phyloP scores from a whole-genome alignment of 192 early-diverging fungal species.

The Rhizophagus sp. region DNA sequence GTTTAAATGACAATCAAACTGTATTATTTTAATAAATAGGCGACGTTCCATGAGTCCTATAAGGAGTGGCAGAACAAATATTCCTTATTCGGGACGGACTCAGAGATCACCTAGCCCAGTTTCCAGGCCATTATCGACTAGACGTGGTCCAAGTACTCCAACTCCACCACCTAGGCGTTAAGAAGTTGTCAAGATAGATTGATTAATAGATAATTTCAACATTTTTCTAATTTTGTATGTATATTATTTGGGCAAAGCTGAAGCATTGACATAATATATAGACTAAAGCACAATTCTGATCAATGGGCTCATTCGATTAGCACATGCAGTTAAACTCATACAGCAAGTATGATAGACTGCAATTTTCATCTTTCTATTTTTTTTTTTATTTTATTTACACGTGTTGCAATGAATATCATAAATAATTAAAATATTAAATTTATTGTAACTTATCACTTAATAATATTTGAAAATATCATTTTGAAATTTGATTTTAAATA shows the following conservation, averaged over 20 bases:
- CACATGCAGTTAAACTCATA: not conserved
- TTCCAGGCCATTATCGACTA: not conserved
- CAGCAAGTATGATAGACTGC: too few species aligned
- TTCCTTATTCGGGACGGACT: slow-evolving; percentile 16
- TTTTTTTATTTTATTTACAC: too few species aligned
- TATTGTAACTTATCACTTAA: too few species aligned
- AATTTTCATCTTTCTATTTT: too few species aligned
- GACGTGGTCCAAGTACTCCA: slow-evolving; percentile 25
- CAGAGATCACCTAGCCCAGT: slow-evolving; percentile 21
- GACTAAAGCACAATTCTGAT: not conserved
- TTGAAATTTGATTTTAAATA: too few species aligned
- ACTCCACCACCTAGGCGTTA: not conserved
- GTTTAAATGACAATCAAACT: too few species aligned
- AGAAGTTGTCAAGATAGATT: not conserved
- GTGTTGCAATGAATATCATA: too few species aligned
- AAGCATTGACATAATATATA: not conserved
- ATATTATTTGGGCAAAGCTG: not conserved
- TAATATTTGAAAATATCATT: too few species aligned
- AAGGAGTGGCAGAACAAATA: not conserved
- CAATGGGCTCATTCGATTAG: not conserved
- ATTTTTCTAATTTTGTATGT: not conserved
- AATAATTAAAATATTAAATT: too few species aligned
- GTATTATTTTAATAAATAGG: not conserved
- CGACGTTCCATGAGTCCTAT: slow-evolving; percentile 23
- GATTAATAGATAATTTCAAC: not conserved